Percentiles rank a stretch among this genome's conserved stretches.
Evolutionary conservation across 768 basidiomycete genomes (phyloP).

Genomic region (Rhizopogon vesiculosus): DNA sequence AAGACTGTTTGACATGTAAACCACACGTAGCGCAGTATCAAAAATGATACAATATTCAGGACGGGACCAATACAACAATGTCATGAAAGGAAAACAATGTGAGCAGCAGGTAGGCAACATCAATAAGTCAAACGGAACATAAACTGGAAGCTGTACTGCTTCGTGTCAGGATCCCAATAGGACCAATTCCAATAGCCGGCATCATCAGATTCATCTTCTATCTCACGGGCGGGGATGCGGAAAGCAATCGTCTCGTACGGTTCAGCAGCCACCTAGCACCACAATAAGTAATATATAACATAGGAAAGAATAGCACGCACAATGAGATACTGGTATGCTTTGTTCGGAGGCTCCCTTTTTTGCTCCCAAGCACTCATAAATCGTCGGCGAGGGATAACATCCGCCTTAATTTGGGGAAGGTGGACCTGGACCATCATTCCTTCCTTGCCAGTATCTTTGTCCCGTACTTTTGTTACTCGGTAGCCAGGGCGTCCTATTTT

Average conservation of each 20-base stretch:
- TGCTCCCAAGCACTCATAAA: conserved; percentile 99
- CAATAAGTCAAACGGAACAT: conserved; percentile 68
- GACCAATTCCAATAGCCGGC: conserved; percentile 96
- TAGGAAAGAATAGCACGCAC: conserved; percentile 44
- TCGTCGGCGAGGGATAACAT: conserved; percentile 76
- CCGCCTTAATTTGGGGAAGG: conserved; percentile 88
- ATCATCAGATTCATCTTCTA: conserved; percentile 91
- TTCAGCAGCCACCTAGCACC: conserved; percentile 88
- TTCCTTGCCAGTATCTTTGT: conserved; percentile 85
- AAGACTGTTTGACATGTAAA: not conserved
- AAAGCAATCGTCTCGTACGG: conserved; percentile 99
- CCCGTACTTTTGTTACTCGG: conserved; percentile 94
- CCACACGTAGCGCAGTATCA: not conserved
- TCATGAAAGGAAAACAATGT: not conserved
- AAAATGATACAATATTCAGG: not conserved
- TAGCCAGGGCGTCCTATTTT: conserved; percentile 97
- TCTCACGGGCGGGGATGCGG: conserved; percentile 94
- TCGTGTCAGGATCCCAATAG: conserved; percentile 99
- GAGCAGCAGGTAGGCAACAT: conserved; percentile 10
- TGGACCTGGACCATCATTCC: conserved; percentile 98
- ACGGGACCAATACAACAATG: not conserved
- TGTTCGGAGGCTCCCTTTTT: conserved; percentile 90
- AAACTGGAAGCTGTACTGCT: conserved; percentile 97
- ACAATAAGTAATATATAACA: conserved; percentile 23
- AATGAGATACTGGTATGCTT: conserved; percentile 95